These are phyloP conservation scores for Pholiota conissans DNA, from an alignment of 768 basidiomycete species.

Conservation along the genomic window DNA sequence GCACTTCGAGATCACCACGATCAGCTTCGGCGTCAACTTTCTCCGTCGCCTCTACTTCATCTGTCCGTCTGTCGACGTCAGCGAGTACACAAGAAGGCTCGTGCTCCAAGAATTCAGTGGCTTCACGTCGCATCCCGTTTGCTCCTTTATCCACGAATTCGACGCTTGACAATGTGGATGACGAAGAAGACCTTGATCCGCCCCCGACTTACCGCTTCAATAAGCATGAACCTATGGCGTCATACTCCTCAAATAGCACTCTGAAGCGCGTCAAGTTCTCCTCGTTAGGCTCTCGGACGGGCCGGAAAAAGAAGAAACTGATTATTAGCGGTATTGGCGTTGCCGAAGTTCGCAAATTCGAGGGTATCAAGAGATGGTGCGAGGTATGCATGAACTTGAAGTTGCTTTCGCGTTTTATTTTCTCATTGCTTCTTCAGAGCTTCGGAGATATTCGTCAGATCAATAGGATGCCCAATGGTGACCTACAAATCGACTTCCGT, in stretches of 20 bases:
- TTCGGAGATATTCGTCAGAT: constrained; percentile 80
- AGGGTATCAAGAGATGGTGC: constrained; percentile 74
- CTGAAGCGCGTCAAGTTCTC: constrained; percentile 32
- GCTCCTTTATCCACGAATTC: constrained; percentile 26
- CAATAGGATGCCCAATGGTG: constrained; percentile 71
- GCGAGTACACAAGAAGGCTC: background rate
- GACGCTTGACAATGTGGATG: constrained; percentile 24
- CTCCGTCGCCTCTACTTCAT: constrained; percentile 17
- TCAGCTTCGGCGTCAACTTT: constrained; percentile 35
- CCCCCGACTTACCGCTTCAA: constrained; percentile 19
- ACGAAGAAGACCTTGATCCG: constrained; percentile 27
- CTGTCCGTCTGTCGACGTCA: constrained; percentile 13
- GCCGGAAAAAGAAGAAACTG: constrained; percentile 62
- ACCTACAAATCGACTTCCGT: constrained; percentile 75
- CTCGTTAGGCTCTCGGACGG: constrained; percentile 38
- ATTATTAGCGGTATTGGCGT: constrained; percentile 68
- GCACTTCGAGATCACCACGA: constrained; percentile 28
- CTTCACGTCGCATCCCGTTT: constrained; percentile 28
- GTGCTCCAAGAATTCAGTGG: constrained; percentile 1
- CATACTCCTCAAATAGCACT: constrained; percentile 18
- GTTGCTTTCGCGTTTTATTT: background rate
- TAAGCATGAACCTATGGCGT: constrained; percentile 16
- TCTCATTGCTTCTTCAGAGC: constrained; percentile 37
- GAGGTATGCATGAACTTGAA: constrained; percentile 49
- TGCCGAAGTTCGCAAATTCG: constrained; percentile 61